A percentile compares a stretch with the other conserved stretches of the same genome.
phyloP scores from a whole-genome alignment of 1,284 basidiomycete genomes.

The Leccinum pachyderme region DNA sequence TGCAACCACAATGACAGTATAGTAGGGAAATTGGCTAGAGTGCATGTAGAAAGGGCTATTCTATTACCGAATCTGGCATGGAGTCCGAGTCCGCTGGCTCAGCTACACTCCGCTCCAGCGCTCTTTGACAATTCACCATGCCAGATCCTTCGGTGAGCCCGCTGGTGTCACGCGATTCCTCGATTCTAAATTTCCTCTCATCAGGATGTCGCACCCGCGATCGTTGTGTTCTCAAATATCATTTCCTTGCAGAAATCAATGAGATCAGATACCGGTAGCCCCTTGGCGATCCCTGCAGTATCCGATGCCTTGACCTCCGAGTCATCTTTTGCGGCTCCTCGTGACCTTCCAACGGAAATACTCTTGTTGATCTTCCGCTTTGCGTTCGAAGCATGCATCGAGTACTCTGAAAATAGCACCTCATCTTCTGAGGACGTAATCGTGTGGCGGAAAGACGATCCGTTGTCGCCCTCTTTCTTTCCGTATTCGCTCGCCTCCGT shows the following conservation, averaged over 20 bases:
- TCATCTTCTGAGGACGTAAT: background rate
- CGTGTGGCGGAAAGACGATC: slow-evolving; percentile 11
- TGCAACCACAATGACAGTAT: too few species aligned
- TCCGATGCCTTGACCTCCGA: background rate
- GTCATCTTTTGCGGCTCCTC: background rate
- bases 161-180: background rate
- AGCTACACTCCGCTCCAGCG: background rate
- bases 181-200: background rate
- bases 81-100: too few species aligned
- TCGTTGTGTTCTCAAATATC: background rate
- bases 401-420: background rate
- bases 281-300: background rate
- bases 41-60: too few species aligned
- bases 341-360: slow-evolving; percentile 9
- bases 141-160: background rate
- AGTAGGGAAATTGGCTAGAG: too few species aligned
- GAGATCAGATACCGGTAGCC: background rate
- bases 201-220: background rate
- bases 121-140: background rate
- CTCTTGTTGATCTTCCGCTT: slow-evolving; percentile 7
- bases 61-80: too few species aligned
- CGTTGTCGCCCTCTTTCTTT: slow-evolving; percentile 13
- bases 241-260: background rate
- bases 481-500: slow-evolving; percentile 16
- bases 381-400: slow-evolving; percentile 5